phyloP scores from a whole-genome alignment of 495 filamentous ascomycete species.

The Penicillium herquei region DNA sequence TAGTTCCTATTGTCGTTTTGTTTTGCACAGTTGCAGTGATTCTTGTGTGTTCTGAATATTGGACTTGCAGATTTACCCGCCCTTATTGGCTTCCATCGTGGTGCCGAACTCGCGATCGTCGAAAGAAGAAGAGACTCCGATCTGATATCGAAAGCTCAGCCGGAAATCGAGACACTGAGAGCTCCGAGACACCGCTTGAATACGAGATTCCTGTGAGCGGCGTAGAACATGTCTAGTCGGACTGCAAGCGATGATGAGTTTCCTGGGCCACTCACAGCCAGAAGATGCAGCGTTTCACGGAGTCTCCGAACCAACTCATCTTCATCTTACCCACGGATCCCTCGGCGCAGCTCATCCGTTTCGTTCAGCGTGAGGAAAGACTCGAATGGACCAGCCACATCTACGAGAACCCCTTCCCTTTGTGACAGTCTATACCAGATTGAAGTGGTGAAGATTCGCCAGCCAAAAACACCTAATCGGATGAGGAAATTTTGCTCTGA shows the following conservation, averaged over 20 bases:
- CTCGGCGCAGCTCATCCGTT: constrained; percentile 28
- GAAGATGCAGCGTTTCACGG: constrained; percentile 1
- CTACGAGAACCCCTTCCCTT: constrained; percentile 29
- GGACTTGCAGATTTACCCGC: constrained; percentile 22
- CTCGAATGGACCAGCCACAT: constrained; percentile 14
- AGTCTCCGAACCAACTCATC: constrained; percentile 12
- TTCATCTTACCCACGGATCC: constrained; percentile 24
- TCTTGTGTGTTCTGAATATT: constrained; percentile 43
- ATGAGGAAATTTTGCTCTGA: neutral
- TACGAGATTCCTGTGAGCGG: constrained; percentile 14
- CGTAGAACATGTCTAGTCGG: constrained; percentile 22
- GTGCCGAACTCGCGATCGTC: constrained; percentile 4
- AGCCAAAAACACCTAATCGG: neutral
- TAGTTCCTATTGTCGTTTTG: constrained; percentile 55
- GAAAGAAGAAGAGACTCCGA: constrained; percentile 18
- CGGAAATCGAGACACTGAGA: constrained; percentile 16
- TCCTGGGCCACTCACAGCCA: constrained; percentile 13
- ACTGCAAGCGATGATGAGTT: constrained; percentile 6
- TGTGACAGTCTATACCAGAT: constrained; percentile 21
- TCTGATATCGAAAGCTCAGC: constrained; percentile 22
- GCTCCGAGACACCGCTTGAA: constrained; percentile 17
- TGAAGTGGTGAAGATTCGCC: constrained; percentile 18
- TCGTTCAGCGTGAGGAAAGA: constrained; percentile 5
- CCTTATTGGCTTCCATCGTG: constrained; percentile 11
- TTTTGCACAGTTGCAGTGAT: constrained; percentile 43